Conservation (phyloP, 108 stramenopile species). For the Schizochytrium sp. region DNA sequence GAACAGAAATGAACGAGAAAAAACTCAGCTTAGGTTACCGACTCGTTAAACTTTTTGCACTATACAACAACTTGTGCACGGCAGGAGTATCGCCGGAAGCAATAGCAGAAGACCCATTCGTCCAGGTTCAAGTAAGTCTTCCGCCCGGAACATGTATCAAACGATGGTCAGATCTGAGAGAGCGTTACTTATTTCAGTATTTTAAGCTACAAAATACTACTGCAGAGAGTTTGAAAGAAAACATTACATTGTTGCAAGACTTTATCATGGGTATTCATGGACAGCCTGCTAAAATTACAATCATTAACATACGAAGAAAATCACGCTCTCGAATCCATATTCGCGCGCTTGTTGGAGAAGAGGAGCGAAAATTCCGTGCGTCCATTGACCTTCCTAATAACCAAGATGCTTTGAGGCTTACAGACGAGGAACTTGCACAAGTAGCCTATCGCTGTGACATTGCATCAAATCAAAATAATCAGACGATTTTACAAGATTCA, state of each 20-base stretch:
- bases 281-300: not conserved
- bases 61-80: not conserved
- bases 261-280: not conserved
- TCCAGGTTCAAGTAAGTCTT: not conserved
- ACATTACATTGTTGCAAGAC: not conserved
- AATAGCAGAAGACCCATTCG: not conserved
- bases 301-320: not conserved
- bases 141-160: not conserved
- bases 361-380: not conserved
- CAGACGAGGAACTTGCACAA: not conserved
- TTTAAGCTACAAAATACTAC: not conserved
- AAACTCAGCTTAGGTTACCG: not conserved
- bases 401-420: not conserved
- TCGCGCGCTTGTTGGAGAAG: not conserved
- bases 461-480: no score
- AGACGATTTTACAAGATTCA: no score
- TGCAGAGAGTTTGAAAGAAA: not conserved
- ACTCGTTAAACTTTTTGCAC: not conserved
- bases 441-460: not conserved
- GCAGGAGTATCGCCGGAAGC: not conserved
- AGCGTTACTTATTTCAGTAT: slow-evolving; percentile 20
- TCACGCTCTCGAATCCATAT: not conserved
- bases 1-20: not conserved
- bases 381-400: not conserved
- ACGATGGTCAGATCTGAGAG: not conserved